Percentiles rank a stretch among this genome's conserved stretches.
Evolutionary conservation across 2,329 filamentous ascomycete species (phyloP).

Genomic region (Hypoxylon sp.): DNA sequence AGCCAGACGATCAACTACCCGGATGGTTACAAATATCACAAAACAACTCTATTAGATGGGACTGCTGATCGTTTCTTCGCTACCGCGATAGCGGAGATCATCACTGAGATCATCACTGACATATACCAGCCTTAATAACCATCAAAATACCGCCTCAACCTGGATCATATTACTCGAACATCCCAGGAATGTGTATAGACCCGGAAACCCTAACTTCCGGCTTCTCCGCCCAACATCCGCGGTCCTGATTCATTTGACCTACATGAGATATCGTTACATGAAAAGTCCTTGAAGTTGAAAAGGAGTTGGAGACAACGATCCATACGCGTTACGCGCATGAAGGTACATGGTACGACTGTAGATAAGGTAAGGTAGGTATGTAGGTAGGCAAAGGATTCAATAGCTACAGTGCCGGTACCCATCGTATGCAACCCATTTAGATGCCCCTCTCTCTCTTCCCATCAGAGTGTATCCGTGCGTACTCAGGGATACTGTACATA

Average conservation of each 20-base stretch:
- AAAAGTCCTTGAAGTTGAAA: constrained; percentile 1
- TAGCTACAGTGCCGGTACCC: neutral
- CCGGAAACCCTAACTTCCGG: constrained; percentile 10
- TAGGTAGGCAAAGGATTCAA: neutral
- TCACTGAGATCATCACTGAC: too few relatives aligned
- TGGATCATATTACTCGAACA: too few relatives aligned
- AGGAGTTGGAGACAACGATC: constrained; percentile 5
- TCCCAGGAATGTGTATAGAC: constrained; percentile 6
- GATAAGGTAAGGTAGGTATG: neutral
- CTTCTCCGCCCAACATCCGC: constrained; percentile 20
- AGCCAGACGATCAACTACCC: neutral
- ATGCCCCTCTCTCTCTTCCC: neutral
- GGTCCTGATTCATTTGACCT: constrained; percentile 4
- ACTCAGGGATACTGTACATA: too few relatives aligned
- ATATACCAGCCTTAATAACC: neutral
- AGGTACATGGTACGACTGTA: constrained; percentile 3
- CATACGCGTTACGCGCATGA: constrained; percentile 1
- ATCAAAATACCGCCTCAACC: constrained; percentile 3
- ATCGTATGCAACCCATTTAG: neutral
- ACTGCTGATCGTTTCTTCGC: too few relatives aligned
- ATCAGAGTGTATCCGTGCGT: neutral
- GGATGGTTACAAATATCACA: too few relatives aligned
- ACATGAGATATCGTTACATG: neutral
- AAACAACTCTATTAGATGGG: too few relatives aligned
- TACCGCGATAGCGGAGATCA: too few relatives aligned